Conservation (phyloP, 1,139 yeast species). For the Meyerozyma guilliermondii region DNA sequence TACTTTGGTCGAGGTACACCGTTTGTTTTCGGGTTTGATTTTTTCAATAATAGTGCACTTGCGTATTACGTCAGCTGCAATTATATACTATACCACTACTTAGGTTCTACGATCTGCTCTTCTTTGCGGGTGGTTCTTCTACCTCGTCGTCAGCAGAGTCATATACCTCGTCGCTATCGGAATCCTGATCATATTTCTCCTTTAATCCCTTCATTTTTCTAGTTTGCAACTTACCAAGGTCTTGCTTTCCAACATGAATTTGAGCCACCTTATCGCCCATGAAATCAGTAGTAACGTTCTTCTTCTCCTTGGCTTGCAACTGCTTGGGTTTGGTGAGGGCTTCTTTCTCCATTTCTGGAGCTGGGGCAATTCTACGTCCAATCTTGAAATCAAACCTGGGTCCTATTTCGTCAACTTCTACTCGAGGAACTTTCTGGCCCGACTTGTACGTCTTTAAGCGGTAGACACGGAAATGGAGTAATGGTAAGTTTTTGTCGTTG, state of each 20-base stretch:
- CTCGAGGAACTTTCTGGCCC: constrained; percentile 88
- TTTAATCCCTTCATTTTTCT: constrained; percentile 98
- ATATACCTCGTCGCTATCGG: constrained; percentile 38
- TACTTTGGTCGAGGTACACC: background rate
- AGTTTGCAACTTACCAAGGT: constrained; percentile 82
- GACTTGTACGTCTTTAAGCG: constrained; percentile 74
- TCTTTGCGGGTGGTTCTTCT: background rate
- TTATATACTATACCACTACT: background rate
- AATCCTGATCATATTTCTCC: constrained; percentile 69
- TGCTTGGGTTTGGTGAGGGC: constrained; percentile 81
- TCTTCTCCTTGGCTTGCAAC: constrained; percentile 74
- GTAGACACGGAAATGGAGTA: constrained; percentile 86
- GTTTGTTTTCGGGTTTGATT: background rate
- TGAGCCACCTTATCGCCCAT: constrained; percentile 98
- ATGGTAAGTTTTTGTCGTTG: constrained; percentile 52
- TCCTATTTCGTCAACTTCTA: constrained; percentile 92
- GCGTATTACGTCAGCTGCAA: background rate
- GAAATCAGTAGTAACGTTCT: constrained; percentile 80
- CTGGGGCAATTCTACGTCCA: constrained; percentile 82
- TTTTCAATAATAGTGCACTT: background rate
- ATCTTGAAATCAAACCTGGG: constrained; percentile 91
- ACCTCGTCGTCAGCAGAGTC: constrained; percentile 1
- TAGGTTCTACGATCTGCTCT: background rate
- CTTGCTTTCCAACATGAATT: constrained; percentile 95
- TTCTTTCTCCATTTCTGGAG: constrained; percentile 87